Percentiles rank a stretch among this genome's conserved stretches.
Conservation (phyloP, 257 asterid species). For the Anisodus tanguticus region DNA sequence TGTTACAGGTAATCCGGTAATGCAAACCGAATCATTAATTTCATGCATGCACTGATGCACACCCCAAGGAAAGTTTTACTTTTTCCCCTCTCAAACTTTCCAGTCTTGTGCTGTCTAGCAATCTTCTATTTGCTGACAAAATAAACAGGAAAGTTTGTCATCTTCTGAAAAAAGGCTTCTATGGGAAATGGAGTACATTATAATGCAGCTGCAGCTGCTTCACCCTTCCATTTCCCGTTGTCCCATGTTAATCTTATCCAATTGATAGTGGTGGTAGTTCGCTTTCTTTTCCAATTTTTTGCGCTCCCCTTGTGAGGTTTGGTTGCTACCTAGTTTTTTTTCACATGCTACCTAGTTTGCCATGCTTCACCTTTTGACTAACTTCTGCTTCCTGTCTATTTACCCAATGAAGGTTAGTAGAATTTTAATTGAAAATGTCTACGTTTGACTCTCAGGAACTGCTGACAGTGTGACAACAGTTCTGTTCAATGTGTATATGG, state of each 20-base stretch:
- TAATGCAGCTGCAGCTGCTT: constrained; percentile 9
- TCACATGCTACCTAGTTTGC: neutral
- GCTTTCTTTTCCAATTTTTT: neutral
- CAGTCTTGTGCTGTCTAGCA: neutral
- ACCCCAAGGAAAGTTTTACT: neutral
- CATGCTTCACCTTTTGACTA: constrained; percentile 2
- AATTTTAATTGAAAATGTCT: neutral
- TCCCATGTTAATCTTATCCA: neutral
- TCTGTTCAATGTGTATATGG: constrained; percentile 14
- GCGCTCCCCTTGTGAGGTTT: neutral
- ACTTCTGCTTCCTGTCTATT: neutral
- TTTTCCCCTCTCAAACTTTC: neutral
- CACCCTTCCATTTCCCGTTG: neutral
- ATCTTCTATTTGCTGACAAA: constrained; percentile 4
- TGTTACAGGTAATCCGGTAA: neutral
- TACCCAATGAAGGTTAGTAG: neutral
- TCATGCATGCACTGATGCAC: constrained; percentile 15
- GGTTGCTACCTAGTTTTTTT: neutral
- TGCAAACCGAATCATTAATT: neutral
- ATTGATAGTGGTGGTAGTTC: neutral
- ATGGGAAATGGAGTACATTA: neutral
- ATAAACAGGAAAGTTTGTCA: neutral
- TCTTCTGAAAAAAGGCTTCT: constrained; percentile 1
- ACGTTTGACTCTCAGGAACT: constrained; percentile 3
- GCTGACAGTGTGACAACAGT: constrained; percentile 23